phyloP scores from a whole-genome alignment of 139 green algal genomes.

The Spirogloea muscicola region DNA sequence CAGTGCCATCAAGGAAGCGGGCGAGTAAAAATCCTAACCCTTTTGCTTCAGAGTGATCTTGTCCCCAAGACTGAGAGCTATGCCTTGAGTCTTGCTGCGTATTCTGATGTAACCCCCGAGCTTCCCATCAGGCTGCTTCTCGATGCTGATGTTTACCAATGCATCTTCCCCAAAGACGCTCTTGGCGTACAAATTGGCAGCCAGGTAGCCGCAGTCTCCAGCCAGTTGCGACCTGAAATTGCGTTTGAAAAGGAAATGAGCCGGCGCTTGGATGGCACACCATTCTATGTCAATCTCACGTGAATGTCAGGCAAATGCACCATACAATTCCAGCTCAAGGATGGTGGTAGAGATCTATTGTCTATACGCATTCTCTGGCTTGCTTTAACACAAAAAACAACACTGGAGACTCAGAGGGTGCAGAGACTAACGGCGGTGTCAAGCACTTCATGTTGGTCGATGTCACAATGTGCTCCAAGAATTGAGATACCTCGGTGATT shows the following conservation, averaged over 20 bases:
- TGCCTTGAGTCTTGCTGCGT: constrained; percentile 84
- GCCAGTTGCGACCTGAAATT: constrained; percentile 66
- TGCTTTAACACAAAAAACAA: too few relatives aligned
- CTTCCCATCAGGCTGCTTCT: constrained; percentile 80
- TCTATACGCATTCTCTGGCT: too few relatives aligned
- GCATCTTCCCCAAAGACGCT: constrained; percentile 97
- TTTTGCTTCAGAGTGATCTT: constrained; percentile 99
- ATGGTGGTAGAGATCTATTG: too few relatives aligned
- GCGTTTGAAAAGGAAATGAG: too few relatives aligned
- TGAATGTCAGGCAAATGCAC: too few relatives aligned
- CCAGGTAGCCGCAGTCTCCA: constrained; percentile 89
- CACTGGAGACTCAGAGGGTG: too few relatives aligned
- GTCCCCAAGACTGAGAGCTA: constrained; percentile 89
- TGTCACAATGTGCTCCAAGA: constrained; percentile 90
- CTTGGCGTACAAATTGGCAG: constrained; percentile 97
- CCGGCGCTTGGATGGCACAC: too few relatives aligned
- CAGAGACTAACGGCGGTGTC: constrained; percentile 75
- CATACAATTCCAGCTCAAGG: too few relatives aligned
- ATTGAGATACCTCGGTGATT: constrained; percentile 77
- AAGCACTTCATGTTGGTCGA: constrained; percentile 97
- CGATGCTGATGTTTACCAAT: constrained; percentile 94
- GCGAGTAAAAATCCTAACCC: too few relatives aligned
- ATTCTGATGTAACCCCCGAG: constrained; percentile 94
- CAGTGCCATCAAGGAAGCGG: too few relatives aligned
- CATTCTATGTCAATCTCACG: too few relatives aligned